Evolutionary conservation across 177 flowering plant genomes (phyloP).

Genomic region (Telopea speciosissima): DNA sequence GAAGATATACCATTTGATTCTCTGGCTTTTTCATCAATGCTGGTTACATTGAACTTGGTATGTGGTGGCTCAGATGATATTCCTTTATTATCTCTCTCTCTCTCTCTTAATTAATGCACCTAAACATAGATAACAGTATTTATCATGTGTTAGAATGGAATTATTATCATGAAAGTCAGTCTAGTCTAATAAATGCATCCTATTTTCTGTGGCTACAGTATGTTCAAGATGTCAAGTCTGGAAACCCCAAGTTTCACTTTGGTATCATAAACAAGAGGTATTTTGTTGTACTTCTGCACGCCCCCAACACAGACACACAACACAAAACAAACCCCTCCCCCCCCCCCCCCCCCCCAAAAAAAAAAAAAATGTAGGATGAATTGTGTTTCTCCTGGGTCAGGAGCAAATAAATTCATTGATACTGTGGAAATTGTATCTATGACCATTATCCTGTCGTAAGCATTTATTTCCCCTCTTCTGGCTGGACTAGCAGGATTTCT

Average conservation of each 20-base stretch:
- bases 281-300: too few species aligned
- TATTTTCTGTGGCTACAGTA: conserved; percentile 46
- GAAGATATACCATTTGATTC: conserved; percentile 87
- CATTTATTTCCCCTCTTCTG: background rate
- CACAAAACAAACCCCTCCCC: too few species aligned
- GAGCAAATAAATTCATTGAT: too few species aligned
- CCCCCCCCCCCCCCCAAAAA: too few species aligned
- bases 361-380: background rate
- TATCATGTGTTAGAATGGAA: too few species aligned
- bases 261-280: conserved; percentile 84
- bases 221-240: conserved; percentile 61
- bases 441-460: background rate
- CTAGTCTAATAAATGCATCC: background rate
- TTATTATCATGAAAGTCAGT: background rate
- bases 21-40: conserved; percentile 88
- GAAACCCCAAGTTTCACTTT: conserved; percentile 67
- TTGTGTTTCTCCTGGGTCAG: too few species aligned
- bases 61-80: conserved; percentile 2
- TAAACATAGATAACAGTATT: too few species aligned
- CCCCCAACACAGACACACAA: too few species aligned
- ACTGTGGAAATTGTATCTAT: background rate
- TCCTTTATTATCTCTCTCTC: background rate
- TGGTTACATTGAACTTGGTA: conserved; percentile 83
- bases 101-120: too few species aligned
- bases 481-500: background rate